Evolutionary conservation across 257 asterid genomes (phyloP).

Genomic region (Ilex aquifolium): DNA sequence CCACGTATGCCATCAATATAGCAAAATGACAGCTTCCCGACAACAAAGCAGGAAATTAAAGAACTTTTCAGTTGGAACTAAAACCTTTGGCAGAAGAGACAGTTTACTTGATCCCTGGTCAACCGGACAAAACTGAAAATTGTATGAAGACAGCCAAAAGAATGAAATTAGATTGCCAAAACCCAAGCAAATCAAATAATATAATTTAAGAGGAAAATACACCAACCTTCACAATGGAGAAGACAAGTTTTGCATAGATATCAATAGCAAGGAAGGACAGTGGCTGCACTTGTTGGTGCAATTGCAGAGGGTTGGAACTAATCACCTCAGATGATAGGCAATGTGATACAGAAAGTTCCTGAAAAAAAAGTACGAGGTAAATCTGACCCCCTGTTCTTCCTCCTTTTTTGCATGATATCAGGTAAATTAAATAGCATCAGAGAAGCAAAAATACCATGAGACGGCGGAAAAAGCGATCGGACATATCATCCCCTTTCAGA

Average conservation of each 20-base stretch:
- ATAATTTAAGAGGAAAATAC: conserved; percentile 4
- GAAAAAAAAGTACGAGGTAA: conserved; percentile 15
- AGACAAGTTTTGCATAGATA: conserved; percentile 74
- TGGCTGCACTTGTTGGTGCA: conserved; percentile 56
- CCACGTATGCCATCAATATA: conserved; percentile 3
- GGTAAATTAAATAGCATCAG: background rate
- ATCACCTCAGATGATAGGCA: conserved; percentile 78
- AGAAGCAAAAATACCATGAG: conserved; percentile 47
- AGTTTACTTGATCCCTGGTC: conserved; percentile 75
- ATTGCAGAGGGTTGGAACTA: conserved; percentile 54
- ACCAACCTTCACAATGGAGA: conserved; percentile 78
- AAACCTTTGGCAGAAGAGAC: conserved; percentile 81
- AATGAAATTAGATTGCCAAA: background rate
- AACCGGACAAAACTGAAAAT: conserved; percentile 65
- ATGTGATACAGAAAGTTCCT: conserved; percentile 91
- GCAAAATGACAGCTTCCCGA: conserved; percentile 9
- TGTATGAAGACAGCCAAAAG: conserved; percentile 15
- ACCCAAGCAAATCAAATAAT: background rate
- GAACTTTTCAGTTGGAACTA: conserved; percentile 5
- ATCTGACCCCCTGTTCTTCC: background rate
- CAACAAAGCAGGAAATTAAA: conserved; percentile 1
- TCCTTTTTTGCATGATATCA: background rate
- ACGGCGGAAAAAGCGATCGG: conserved; percentile 80
- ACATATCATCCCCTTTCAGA: conserved; percentile 83
- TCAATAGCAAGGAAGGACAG: conserved; percentile 94